These are phyloP conservation scores for Aspergillus egyptiacus DNA, from an alignment of 495 filamentous ascomycete species.

Conservation along the genomic window DNA sequence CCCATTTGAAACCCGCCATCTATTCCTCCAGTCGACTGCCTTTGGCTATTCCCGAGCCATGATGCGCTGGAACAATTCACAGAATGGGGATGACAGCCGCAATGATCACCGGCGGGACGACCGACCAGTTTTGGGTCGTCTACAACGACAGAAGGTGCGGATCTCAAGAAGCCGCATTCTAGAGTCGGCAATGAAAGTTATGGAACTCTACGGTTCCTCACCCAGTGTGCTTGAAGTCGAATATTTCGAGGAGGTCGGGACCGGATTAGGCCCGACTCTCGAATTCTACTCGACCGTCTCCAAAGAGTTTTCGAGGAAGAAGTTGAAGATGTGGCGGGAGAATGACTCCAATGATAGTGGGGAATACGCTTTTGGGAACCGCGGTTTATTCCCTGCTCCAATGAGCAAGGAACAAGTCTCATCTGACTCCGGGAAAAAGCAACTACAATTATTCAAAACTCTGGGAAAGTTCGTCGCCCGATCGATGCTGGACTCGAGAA, in stretches of 20 bases:
- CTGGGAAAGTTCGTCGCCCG: constrained; percentile 96
- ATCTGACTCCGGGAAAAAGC: constrained; percentile 70
- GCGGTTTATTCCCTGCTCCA: constrained; percentile 87
- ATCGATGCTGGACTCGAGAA: constrained; percentile 96
- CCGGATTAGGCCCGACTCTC: constrained; percentile 89
- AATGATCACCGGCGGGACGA: constrained; percentile 83
- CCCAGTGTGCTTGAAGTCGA: constrained; percentile 95
- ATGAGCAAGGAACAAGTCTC: constrained; percentile 73
- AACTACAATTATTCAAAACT: constrained; percentile 83
- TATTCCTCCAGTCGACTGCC: constrained; percentile 96
- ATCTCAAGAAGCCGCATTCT: constrained; percentile 89
- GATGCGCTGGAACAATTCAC: constrained; percentile 93
- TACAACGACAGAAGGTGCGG: constrained; percentile 95
- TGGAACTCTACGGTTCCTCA: constrained; percentile 96
- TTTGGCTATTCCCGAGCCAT: constrained; percentile 98
- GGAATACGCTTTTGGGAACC: constrained; percentile 81
- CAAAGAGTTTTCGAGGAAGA: constrained; percentile 95
- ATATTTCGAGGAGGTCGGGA: constrained; percentile 98
- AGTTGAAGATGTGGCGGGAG: constrained; percentile 92
- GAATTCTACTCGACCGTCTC: constrained; percentile 99
- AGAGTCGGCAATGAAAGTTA: constrained; percentile 97
- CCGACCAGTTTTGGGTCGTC: constrained; percentile 81
- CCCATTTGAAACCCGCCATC: constrained; percentile 94
- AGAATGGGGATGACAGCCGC: constrained; percentile 69
- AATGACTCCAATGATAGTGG: constrained; percentile 68